Evolutionary conservation across 371 early-diverging fungal species (phyloP).

Genomic region (Actinomortierella ambigua): DNA sequence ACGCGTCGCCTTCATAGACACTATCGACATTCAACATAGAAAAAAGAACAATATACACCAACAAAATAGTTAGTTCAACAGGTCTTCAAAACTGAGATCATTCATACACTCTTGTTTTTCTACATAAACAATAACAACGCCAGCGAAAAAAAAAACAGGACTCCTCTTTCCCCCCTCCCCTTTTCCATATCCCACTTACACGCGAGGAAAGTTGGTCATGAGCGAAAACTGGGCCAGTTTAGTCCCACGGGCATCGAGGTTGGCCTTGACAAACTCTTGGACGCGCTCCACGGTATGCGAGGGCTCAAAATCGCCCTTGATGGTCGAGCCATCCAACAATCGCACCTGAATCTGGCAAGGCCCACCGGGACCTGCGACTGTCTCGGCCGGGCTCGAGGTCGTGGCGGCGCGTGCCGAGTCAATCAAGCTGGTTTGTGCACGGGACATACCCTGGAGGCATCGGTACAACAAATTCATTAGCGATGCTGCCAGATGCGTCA

Average conservation of each 20-base stretch:
- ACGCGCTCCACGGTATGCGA: conserved; percentile 30
- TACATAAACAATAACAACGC: too few species aligned
- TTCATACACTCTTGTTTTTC: too few species aligned
- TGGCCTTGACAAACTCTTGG: conserved; percentile 36
- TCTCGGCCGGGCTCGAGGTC: not conserved
- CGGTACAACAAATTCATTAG: conserved; percentile 16
- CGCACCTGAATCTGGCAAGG: conserved; percentile 45
- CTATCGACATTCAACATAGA: conserved; percentile 4
- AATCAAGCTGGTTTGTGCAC: not conserved
- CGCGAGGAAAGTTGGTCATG: conserved; percentile 41
- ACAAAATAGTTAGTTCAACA: too few species aligned
- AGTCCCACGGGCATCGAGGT: conserved; percentile 29
- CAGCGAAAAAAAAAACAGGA: too few species aligned
- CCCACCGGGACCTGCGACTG: conserved; percentile 39
- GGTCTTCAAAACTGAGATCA: too few species aligned
- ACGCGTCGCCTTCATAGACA: conserved; percentile 20
- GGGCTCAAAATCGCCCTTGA: conserved; percentile 38
- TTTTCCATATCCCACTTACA: conserved; percentile 6
- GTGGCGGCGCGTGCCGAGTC: conserved; percentile 1
- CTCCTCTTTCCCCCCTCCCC: not conserved
- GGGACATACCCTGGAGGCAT: conserved; percentile 11
- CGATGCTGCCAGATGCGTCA: conserved; percentile 26
- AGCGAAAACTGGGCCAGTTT: conserved; percentile 24
- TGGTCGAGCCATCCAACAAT: conserved; percentile 33
- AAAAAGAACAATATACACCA: not conserved